These are phyloP conservation scores for Bruguiera hainesii DNA, from an alignment of 441 rosid genomes.

Conservation along the genomic window DNA sequence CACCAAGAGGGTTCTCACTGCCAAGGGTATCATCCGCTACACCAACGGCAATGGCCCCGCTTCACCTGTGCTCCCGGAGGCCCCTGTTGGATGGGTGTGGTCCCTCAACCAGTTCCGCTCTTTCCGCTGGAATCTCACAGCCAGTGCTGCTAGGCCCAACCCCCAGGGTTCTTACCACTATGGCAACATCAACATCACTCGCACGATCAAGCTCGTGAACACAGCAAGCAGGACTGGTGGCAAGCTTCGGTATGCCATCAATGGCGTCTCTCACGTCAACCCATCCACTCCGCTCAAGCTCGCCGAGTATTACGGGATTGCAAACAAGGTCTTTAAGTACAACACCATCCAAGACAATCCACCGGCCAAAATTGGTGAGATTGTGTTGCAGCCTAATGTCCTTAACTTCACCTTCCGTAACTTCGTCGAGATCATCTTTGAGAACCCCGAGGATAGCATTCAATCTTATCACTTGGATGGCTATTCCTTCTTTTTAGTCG, in stretches of 20 bases:
- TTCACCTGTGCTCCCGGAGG: constrained; percentile 40
- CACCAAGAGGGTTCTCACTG: constrained; percentile 28
- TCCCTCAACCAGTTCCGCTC: constrained; percentile 71
- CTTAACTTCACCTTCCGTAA: constrained; percentile 48
- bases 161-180: constrained; percentile 79
- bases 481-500: constrained; percentile 61
- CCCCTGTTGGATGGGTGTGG: constrained; percentile 69
- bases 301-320: constrained; percentile 51
- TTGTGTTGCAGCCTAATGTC: constrained; percentile 39
- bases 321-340: constrained; percentile 60
- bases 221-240: constrained; percentile 30
- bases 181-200: constrained; percentile 56
- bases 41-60: constrained; percentile 37
- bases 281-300: constrained; percentile 56
- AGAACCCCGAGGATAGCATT: constrained; percentile 55
- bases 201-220: constrained; percentile 54
- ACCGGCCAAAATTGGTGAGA: constrained; percentile 17
- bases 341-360: constrained; percentile 42
- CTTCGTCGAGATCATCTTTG: constrained; percentile 57
- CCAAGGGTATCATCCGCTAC: constrained; percentile 53
- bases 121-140: constrained; percentile 67
- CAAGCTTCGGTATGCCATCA: constrained; percentile 56
- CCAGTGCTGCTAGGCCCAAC: constrained; percentile 73
- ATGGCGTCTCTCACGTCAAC: constrained; percentile 56
- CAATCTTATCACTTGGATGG: constrained; percentile 57